Conservation (phyloP, 495 filamentous ascomycete genomes). For the Parmelia sp. region DNA sequence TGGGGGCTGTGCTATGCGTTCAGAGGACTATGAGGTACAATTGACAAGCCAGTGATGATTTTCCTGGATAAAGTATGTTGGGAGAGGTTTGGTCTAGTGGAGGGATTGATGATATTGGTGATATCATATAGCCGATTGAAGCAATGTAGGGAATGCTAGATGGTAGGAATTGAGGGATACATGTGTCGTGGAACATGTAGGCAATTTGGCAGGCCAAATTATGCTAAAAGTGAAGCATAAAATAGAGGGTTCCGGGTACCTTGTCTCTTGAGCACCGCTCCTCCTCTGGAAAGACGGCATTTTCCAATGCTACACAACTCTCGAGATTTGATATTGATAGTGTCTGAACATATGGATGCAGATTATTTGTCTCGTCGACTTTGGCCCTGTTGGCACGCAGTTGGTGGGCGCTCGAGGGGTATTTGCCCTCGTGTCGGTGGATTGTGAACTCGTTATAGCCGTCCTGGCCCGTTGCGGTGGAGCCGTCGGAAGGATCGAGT, state of each 20-base stretch:
- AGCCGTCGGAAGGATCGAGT: slow-evolving; percentile 10
- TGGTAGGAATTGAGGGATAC: too few species aligned
- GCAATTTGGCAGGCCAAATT: too few species aligned
- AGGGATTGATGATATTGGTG: neutral
- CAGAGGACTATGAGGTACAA: neutral
- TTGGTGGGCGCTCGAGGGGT: slow-evolving; percentile 8
- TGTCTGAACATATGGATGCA: slow-evolving; percentile 65
- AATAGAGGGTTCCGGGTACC: too few species aligned
- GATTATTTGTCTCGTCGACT: slow-evolving; percentile 30
- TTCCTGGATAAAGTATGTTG: too few species aligned
- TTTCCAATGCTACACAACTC: slow-evolving; percentile 69
- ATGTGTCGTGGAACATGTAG: too few species aligned
- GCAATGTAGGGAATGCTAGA: too few species aligned
- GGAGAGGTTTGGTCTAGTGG: neutral
- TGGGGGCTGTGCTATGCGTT: neutral
- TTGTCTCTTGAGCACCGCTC: slow-evolving; percentile 76
- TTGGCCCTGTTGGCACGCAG: slow-evolving; percentile 7
- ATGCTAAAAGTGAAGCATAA: too few species aligned
- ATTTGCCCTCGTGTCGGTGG: slow-evolving; percentile 19
- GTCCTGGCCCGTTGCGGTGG: slow-evolving; percentile 2
- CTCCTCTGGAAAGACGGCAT: slow-evolving; percentile 61
- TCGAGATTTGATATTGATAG: slow-evolving; percentile 69
- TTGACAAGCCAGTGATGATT: neutral
- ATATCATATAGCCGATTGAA: too few species aligned
- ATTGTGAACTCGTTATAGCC: slow-evolving; percentile 24